Percentiles rank a stretch among this genome's conserved stretches.
Conservation (phyloP, 2,329 filamentous ascomycete genomes). For the Colletotrichum eleusines region DNA sequence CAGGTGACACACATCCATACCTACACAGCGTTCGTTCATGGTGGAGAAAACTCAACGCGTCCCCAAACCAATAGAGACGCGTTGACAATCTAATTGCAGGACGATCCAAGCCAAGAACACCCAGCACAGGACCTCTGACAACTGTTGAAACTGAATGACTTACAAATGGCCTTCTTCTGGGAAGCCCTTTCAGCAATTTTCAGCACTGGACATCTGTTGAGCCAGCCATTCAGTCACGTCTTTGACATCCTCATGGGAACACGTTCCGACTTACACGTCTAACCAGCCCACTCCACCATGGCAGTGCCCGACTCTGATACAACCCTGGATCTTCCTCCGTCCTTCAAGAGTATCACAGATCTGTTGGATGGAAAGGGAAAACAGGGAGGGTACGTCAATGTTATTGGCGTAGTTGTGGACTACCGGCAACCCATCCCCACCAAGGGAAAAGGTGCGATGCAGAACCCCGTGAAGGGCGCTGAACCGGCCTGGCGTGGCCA, state of each 20-base stretch:
- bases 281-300: constrained; percentile 1
- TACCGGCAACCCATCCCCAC: constrained; percentile 65
- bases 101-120: background rate
- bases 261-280: background rate
- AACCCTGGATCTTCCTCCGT: constrained; percentile 49
- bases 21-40: background rate
- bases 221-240: background rate
- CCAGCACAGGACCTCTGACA: background rate
- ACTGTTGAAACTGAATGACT: background rate
- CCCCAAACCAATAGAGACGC: constrained; percentile 18
- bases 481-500: background rate
- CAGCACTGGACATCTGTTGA: background rate
- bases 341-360: constrained; percentile 57
- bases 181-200: background rate
- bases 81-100: background rate
- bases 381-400: constrained; percentile 57
- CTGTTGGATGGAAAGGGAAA: constrained; percentile 56
- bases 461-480: background rate
- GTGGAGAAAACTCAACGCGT: constrained; percentile 18
- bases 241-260: background rate
- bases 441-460: constrained; percentile 61
- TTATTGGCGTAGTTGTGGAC: constrained; percentile 81
- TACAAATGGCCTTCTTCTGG: background rate
- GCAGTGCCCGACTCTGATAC: background rate
- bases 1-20: background rate